Evolutionary conservation across 805 yeast genomes (phyloP).

Genomic region (Ogataea kodamae): DNA sequence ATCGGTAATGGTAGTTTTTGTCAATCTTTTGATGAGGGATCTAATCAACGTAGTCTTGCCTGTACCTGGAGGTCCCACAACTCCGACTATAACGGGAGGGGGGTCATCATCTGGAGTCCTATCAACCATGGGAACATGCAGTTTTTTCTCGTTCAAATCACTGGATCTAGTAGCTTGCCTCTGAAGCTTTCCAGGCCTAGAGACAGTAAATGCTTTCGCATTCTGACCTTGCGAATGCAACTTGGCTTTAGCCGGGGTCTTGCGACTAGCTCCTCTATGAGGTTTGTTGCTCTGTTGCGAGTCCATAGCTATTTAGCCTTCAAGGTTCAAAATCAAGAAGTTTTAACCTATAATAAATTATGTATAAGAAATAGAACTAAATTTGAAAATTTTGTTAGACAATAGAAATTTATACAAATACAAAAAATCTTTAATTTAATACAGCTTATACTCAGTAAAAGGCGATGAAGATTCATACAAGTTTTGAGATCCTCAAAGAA

Average conservation of each 20-base stretch:
- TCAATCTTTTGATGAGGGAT: constrained; percentile 79
- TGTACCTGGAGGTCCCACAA: constrained; percentile 98
- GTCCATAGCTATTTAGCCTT: too few species aligned
- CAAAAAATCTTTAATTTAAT: too few species aligned
- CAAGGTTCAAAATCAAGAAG: too few species aligned
- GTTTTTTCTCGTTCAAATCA: constrained; percentile 76
- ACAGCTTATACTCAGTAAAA: neutral
- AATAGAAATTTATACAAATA: too few species aligned
- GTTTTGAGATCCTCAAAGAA: too few species aligned
- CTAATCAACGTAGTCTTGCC: constrained; percentile 93
- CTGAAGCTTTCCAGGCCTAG: constrained; percentile 83
- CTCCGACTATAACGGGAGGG: constrained; percentile 94
- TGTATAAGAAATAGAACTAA: neutral
- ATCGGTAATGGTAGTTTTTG: constrained; percentile 82
- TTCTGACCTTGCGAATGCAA: constrained; percentile 82
- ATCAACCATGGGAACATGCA: constrained; percentile 97
- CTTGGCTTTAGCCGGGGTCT: constrained; percentile 75
- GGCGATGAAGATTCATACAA: neutral
- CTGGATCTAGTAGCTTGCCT: constrained; percentile 79
- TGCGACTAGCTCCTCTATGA: constrained; percentile 59
- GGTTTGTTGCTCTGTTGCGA: constrained; percentile 55
- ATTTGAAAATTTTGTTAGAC: neutral
- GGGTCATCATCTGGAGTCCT: constrained; percentile 97
- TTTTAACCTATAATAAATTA: neutral
- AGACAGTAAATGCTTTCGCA: constrained; percentile 79